Conservation (phyloP, 2,329 filamentous ascomycete genomes). For the Cercospora brassicicola region DNA sequence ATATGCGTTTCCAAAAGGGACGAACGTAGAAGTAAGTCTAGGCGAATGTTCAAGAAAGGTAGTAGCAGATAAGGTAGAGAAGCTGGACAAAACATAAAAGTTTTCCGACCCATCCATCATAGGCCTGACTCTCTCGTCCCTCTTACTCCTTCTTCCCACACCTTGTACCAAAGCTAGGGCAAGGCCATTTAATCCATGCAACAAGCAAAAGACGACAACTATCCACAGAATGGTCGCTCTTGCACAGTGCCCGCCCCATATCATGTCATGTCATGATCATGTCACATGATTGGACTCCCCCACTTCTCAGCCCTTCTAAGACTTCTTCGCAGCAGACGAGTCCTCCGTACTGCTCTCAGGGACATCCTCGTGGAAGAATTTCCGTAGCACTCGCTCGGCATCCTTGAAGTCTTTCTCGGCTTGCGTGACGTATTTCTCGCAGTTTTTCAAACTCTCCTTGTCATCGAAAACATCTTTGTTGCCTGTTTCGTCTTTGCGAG, state of each 20-base stretch:
- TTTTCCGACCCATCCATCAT: background rate
- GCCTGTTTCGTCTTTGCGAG: conserved; percentile 76
- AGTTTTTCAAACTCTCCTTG: conserved; percentile 66
- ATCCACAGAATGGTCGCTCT: background rate
- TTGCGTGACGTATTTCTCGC: conserved; percentile 66
- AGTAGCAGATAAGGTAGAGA: background rate
- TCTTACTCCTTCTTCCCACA: background rate
- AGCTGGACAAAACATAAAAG: background rate
- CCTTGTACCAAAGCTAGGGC: background rate
- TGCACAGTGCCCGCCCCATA: background rate
- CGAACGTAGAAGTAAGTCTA: background rate
- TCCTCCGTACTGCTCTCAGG: background rate
- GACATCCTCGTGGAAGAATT: conserved; percentile 59
- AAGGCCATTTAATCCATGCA: background rate
- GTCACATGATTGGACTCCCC: background rate
- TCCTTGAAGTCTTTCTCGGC: conserved; percentile 77
- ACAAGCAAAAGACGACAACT: background rate
- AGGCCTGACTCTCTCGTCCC: background rate
- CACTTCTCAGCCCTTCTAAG: background rate
- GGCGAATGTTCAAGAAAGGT: background rate
- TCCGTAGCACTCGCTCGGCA: conserved; percentile 67
- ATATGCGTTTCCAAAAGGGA: background rate
- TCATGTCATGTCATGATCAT: background rate
- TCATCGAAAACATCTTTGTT: conserved; percentile 65
- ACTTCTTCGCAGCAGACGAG: background rate